These are phyloP conservation scores for Parascedosporium putredinis DNA, from an alignment of 2,329 filamentous ascomycete genomes.

Conservation along the genomic window DNA sequence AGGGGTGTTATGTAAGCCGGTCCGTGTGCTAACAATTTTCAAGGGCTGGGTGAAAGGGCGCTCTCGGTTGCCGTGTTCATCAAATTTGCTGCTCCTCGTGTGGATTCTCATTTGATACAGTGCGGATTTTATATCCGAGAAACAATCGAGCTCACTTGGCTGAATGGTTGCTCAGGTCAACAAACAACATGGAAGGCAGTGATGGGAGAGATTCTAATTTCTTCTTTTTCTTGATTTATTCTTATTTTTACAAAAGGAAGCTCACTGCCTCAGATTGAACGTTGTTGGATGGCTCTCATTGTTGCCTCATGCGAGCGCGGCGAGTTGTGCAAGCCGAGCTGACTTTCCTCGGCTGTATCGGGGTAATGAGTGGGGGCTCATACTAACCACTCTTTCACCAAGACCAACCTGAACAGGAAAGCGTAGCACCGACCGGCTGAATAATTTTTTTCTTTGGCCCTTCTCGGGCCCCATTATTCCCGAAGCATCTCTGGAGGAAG, in stretches of 20 bases:
- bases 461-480: too few species aligned
- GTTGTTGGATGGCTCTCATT: neutral
- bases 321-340: neutral
- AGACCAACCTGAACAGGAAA: neutral
- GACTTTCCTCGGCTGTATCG: conserved; percentile 1
- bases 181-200: too few species aligned
- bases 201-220: too few species aligned
- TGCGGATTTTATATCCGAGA: neutral
- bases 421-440: neutral
- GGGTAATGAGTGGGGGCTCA: neutral
- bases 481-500: too few species aligned
- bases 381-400: too few species aligned
- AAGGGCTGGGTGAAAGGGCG: neutral
- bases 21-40: conserved; percentile 3
- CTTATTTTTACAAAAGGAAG: too few species aligned
- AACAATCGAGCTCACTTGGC: too few species aligned
- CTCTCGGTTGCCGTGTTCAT: neutral
- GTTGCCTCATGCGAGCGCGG: neutral
- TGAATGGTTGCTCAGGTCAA: too few species aligned
- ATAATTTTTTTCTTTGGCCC: too few species aligned
- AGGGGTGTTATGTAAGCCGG: conserved; percentile 7
- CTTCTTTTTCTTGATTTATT: too few species aligned
- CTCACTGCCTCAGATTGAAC: neutral
- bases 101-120: neutral
- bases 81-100: neutral